phyloP scores from a whole-genome alignment of 345 rosid species.

The Sisymbrium irio region DNA sequence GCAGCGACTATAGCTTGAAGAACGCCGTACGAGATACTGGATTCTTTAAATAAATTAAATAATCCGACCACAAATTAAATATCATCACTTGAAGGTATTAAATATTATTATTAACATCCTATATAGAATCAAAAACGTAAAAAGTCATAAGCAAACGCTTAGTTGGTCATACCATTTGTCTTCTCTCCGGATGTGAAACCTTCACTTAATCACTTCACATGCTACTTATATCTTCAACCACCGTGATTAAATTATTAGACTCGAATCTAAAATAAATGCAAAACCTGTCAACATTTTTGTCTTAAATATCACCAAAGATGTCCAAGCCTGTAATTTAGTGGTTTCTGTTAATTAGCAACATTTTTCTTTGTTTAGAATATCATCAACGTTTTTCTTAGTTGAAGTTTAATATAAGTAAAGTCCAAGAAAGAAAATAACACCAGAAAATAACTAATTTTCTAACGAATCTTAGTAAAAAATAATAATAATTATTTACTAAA shows the following conservation, averaged over 20 bases:
- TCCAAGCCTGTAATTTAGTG: neutral
- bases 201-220: constrained; percentile 12
- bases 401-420: neutral
- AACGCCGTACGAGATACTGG: constrained; percentile 5
- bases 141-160: constrained; percentile 20
- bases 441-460: no score
- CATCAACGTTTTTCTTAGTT: neutral
- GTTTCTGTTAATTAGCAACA: neutral
- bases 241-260: constrained; percentile 6
- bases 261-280: constrained; percentile 16
- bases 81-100: constrained; percentile 22
- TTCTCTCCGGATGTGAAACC: neutral
- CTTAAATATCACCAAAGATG: neutral
- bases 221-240: constrained; percentile 25
- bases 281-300: neutral
- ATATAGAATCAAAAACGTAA: constrained; percentile 20
- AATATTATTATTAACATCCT: constrained; percentile 4
- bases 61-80: neutral
- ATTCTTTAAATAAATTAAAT: neutral
- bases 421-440: neutral
- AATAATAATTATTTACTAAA: no score
- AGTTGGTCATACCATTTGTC: neutral
- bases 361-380: neutral
- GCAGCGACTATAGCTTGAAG: constrained; percentile 6
- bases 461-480: neutral